These are phyloP conservation scores for Plectranthus barbatus DNA, from an alignment of 257 asterid genomes.

Conservation along the genomic window DNA sequence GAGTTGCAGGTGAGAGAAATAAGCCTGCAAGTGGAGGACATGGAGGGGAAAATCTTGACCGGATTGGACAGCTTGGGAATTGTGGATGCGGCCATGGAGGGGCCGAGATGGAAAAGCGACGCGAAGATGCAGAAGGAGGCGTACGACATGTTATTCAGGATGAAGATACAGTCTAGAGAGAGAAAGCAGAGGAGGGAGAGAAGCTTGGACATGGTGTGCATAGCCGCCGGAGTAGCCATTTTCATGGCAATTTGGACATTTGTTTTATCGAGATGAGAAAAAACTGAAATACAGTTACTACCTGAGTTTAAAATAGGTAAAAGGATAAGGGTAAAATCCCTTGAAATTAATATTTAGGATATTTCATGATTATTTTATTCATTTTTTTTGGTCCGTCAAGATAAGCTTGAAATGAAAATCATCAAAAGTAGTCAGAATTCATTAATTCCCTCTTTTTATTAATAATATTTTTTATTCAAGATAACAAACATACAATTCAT, in stretches of 20 bases:
- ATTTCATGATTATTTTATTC: neutral
- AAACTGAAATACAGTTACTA: neutral
- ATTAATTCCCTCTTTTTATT: too few relatives aligned
- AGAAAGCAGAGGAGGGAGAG: constrained; percentile 37
- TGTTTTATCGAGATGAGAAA: constrained; percentile 24
- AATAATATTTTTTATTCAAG: too few relatives aligned
- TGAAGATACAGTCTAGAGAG: constrained; percentile 29
- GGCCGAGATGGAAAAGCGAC: constrained; percentile 37
- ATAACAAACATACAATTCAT: too few relatives aligned
- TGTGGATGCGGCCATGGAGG: constrained; percentile 43
- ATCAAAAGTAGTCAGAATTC: too few relatives aligned
- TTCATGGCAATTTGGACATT: constrained; percentile 38
- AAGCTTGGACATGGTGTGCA: constrained; percentile 39
- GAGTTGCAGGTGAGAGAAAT: constrained; percentile 54
- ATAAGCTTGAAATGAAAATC: constrained; percentile 5
- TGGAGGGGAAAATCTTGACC: constrained; percentile 48
- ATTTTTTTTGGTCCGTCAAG: neutral
- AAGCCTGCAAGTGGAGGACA: constrained; percentile 68
- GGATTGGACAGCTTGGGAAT: constrained; percentile 55
- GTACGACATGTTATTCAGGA: constrained; percentile 23
- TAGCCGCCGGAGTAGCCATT: constrained; percentile 30
- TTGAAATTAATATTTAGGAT: neutral
- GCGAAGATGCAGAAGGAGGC: constrained; percentile 22
- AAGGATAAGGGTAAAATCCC: too few relatives aligned
- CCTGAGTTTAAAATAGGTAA: neutral